These are phyloP conservation scores for Xenosphaeropsis pyriputrescens DNA, from an alignment of 2,329 filamentous ascomycete species.

Conservation along the genomic window DNA sequence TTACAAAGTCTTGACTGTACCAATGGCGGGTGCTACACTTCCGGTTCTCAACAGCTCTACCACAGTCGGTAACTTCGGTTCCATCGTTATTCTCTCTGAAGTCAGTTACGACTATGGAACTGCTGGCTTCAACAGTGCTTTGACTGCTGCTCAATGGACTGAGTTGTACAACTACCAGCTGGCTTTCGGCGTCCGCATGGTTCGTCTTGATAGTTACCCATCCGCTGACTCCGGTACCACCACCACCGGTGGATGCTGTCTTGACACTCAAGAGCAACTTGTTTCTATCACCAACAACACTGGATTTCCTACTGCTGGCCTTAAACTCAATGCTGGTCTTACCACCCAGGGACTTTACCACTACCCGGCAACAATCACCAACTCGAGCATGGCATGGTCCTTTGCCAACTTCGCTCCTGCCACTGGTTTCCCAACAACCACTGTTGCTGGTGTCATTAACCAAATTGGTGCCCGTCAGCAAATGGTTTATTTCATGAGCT, in stretches of 20 bases:
- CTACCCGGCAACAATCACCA: conserved; percentile 38
- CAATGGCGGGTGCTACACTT: conserved; percentile 31
- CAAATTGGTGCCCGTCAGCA: conserved; percentile 39
- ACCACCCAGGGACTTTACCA: conserved; percentile 39
- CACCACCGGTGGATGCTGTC: conserved; percentile 27
- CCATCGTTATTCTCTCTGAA: conserved; percentile 29
- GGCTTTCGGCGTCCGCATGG: conserved; percentile 42
- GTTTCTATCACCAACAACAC: conserved; percentile 37
- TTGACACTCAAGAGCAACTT: conserved; percentile 30
- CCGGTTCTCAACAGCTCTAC: conserved; percentile 32
- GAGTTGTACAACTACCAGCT: conserved; percentile 40
- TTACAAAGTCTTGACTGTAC: conserved; percentile 37
- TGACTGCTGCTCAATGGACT: conserved; percentile 40
- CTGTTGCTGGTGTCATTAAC: conserved; percentile 44
- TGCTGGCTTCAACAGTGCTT: conserved; percentile 16
- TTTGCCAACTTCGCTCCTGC: conserved; percentile 36
- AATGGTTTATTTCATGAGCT: conserved; percentile 45
- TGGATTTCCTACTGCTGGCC: conserved; percentile 36
- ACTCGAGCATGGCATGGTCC: conserved; percentile 34
- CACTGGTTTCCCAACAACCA: conserved; percentile 21
- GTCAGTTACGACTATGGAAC: conserved; percentile 32
- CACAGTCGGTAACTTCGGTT: conserved; percentile 39
- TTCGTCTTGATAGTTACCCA: conserved; percentile 42
- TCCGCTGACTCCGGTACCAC: conserved; percentile 28
- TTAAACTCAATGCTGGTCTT: conserved; percentile 29